Evolutionary conservation across 768 basidiomycete species (phyloP).

Genomic region (Naganishia vishniacii): DNA sequence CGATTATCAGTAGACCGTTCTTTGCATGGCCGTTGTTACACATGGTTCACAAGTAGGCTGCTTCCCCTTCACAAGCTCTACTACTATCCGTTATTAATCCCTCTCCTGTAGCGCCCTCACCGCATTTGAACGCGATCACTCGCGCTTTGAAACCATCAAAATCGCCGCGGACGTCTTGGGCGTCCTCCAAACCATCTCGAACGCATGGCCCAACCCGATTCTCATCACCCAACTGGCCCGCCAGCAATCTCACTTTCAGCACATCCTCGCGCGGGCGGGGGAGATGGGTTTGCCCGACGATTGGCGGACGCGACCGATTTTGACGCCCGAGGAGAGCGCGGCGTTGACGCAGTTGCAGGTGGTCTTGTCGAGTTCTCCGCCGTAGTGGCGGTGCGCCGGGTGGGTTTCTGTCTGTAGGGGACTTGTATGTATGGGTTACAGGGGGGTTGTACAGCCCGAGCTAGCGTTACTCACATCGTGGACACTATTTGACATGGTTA

Average conservation of each 20-base stretch:
- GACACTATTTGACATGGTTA: too few species aligned
- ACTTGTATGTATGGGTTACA: too few species aligned
- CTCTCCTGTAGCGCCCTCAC: slow-evolving; percentile 5
- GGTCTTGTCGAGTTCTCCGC: not conserved
- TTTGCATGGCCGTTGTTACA: slow-evolving; percentile 22
- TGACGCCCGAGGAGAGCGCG: slow-evolving; percentile 13
- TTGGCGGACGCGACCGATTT: slow-evolving; percentile 5
- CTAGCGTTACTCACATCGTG: too few species aligned
- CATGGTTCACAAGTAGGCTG: slow-evolving; percentile 25
- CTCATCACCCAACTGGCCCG: not conserved
- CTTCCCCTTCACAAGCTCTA: not conserved
- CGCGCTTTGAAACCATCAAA: slow-evolving; percentile 17
- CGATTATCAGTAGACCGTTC: slow-evolving; percentile 16
- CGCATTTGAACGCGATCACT: slow-evolving; percentile 13
- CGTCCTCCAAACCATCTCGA: slow-evolving; percentile 7
- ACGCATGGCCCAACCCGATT: slow-evolving; percentile 21
- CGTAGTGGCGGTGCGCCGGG: not conserved
- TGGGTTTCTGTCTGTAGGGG: too few species aligned
- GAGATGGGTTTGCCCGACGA: not conserved
- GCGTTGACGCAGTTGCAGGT: slow-evolving; percentile 9
- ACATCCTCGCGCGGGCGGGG: not conserved
- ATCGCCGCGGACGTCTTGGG: slow-evolving; percentile 9
- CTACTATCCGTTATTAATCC: not conserved
- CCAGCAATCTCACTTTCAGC: not conserved
- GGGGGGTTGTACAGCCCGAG: too few species aligned